phyloP scores from a whole-genome alignment of 192 early-diverging fungal genomes.

The Coemansia reversa region DNA sequence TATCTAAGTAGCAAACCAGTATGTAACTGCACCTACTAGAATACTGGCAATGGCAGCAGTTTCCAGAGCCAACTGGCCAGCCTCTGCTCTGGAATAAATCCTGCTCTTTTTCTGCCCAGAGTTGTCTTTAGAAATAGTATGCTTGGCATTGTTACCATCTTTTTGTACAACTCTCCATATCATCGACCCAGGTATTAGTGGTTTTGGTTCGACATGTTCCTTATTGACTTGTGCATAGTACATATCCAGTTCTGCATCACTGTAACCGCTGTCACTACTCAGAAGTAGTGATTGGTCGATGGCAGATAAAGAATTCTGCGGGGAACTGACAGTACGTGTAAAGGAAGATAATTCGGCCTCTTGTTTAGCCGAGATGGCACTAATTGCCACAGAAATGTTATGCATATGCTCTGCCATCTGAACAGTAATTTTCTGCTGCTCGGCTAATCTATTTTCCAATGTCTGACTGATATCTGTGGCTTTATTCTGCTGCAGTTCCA shows the following conservation, averaged over 20 bases:
- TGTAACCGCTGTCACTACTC: slow-evolving; percentile 18
- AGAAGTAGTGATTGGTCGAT: slow-evolving; percentile 3
- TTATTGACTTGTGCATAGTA: slow-evolving; percentile 33
- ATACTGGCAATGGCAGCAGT: slow-evolving; percentile 19
- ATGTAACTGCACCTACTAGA: slow-evolving; percentile 5
- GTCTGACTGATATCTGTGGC: not conserved
- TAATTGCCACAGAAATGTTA: slow-evolving; percentile 20
- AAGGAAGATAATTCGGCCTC: slow-evolving; percentile 14
- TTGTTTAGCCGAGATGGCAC: slow-evolving; percentile 17
- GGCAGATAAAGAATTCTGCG: not conserved
- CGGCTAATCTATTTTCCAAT: slow-evolving; percentile 9
- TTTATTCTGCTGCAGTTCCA: slow-evolving; percentile 49
- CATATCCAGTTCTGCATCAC: slow-evolving; percentile 48
- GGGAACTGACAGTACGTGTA: not conserved
- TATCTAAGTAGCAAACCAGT: slow-evolving; percentile 7
- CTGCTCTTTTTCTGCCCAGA: no score
- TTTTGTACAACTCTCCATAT: slow-evolving; percentile 20
- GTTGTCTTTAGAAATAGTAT: not conserved
- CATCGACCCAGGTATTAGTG: slow-evolving; percentile 16
- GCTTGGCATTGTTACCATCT: not conserved
- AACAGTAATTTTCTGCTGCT: slow-evolving; percentile 16
- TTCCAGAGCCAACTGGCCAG: slow-evolving; percentile 22
- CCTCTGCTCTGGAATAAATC: slow-evolving; percentile 21
- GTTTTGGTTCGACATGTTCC: not conserved
- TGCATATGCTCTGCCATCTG: slow-evolving; percentile 23